Conservation (phyloP, 257 asterid species). For the Ocimum tenuiflorum region DNA sequence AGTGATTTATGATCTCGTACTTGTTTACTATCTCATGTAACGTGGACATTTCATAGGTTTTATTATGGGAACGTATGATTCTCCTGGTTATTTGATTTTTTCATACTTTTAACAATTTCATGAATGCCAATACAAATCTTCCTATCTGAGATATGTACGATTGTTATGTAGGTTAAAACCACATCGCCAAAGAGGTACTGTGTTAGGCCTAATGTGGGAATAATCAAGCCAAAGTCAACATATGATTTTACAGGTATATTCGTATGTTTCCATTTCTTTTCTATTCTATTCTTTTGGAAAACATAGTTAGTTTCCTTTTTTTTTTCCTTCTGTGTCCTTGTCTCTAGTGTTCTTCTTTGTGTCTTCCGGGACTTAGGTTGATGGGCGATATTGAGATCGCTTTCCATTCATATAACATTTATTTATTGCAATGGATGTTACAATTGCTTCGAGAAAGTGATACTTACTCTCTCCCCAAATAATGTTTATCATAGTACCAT, state of each 20-base stretch:
- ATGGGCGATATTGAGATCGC: too few relatives aligned
- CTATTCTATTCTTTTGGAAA: too few relatives aligned
- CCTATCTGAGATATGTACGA: not conserved
- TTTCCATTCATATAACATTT: too few relatives aligned
- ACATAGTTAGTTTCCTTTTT: too few relatives aligned
- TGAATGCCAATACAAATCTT: not conserved
- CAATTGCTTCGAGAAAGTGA: too few relatives aligned
- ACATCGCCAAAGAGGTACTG: conserved; percentile 93
- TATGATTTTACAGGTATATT: conserved; percentile 62
- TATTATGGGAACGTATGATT: not conserved
- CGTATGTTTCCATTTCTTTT: not conserved
- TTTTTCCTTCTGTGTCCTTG: too few relatives aligned
- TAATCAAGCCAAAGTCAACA: conserved; percentile 71
- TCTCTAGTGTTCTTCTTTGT: too few relatives aligned
- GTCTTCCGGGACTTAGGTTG: too few relatives aligned
- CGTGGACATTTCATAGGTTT: not conserved
- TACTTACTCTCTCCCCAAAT: too few relatives aligned
- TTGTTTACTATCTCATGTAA: conserved; percentile 7
- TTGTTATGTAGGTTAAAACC: conserved; percentile 68
- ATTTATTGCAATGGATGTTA: too few relatives aligned
- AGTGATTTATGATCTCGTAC: conserved; percentile 18
- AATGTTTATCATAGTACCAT: too few relatives aligned
- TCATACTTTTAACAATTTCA: conserved; percentile 1
- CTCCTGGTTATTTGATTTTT: not conserved
- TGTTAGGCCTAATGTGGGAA: conserved; percentile 80